Evolutionary conservation across 352 stramenopile genomes (phyloP).

Genomic region (Phytopythium sindhum): DNA sequence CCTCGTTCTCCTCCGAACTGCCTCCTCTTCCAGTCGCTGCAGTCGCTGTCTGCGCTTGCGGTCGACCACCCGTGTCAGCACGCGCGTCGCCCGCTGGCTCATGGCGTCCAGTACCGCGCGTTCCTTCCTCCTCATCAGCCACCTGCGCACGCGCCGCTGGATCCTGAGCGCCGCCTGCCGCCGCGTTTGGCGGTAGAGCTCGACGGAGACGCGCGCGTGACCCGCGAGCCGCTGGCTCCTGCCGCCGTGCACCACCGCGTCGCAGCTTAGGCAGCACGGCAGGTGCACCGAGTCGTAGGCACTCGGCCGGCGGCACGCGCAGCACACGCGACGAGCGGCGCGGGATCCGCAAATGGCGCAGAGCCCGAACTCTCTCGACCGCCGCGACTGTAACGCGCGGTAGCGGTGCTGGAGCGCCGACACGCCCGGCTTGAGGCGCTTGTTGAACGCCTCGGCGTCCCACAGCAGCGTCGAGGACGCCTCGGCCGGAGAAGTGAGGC

Average conservation of each 20-base stretch:
- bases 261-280: slow-evolving; percentile 38
- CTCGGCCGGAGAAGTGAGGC: neutral
- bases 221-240: neutral
- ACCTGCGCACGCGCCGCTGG: neutral
- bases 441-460: neutral
- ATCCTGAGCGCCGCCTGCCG: neutral
- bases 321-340: neutral
- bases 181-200: neutral
- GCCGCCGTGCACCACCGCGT: neutral
- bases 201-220: slow-evolving; percentile 1
- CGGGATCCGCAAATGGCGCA: slow-evolving; percentile 34
- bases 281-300: neutral
- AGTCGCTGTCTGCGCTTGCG: neutral
- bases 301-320: neutral
- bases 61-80: neutral
- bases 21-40: neutral
- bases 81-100: neutral
- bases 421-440: slow-evolving; percentile 17
- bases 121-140: neutral
- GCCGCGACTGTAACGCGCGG: slow-evolving; percentile 26
- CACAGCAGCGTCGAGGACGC: neutral
- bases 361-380: slow-evolving; percentile 18
- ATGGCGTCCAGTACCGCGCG: neutral
- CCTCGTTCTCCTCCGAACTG: neutral
- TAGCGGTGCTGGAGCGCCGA: slow-evolving; percentile 35